Evolutionary conservation across 2,329 filamentous ascomycete genomes (phyloP).

Genomic region (Aureobasidium sp.): DNA sequence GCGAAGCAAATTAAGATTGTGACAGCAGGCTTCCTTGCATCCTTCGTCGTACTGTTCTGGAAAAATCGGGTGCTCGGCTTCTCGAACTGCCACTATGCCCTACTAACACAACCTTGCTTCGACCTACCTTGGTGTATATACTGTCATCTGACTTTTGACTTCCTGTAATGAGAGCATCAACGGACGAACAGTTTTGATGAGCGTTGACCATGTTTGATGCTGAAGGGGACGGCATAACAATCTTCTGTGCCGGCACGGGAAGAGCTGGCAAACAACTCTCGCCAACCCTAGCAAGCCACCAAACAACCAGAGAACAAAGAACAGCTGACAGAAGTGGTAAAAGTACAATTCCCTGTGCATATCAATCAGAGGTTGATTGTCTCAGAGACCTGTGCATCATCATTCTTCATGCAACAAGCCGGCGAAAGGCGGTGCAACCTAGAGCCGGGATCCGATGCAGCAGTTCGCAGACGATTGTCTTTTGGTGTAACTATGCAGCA

Average conservation of each 20-base stretch:
- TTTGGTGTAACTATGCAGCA: conserved; percentile 11
- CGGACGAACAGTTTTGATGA: not conserved
- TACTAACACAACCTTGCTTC: conserved; percentile 14
- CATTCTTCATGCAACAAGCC: not conserved
- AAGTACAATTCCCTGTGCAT: not conserved
- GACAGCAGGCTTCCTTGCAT: conserved; percentile 15
- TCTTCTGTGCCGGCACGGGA: conserved; percentile 1
- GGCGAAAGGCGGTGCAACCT: not conserved
- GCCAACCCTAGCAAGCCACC: conserved; percentile 7
- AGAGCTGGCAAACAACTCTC: conserved; percentile 6
- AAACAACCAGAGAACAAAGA: conserved; percentile 8
- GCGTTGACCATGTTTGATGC: not conserved
- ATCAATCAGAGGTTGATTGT: conserved; percentile 13
- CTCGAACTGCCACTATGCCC: conserved; percentile 8
- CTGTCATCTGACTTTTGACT: not conserved
- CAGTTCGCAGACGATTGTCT: conserved; percentile 16
- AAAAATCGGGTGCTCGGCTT: conserved; percentile 10
- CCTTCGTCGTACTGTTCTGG: conserved; percentile 11
- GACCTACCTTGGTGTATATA: not conserved
- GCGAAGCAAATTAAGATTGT: conserved; percentile 10
- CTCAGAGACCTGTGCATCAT: not conserved
- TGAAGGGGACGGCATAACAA: not conserved
- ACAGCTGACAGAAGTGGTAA: not conserved
- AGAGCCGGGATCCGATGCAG: conserved; percentile 13
- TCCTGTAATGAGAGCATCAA: not conserved